Percentiles rank a stretch among this genome's conserved stretches.
These are phyloP conservation scores for Monilinia polystroma DNA, from an alignment of 2,329 filamentous ascomycete species.

Conservation along the genomic window DNA sequence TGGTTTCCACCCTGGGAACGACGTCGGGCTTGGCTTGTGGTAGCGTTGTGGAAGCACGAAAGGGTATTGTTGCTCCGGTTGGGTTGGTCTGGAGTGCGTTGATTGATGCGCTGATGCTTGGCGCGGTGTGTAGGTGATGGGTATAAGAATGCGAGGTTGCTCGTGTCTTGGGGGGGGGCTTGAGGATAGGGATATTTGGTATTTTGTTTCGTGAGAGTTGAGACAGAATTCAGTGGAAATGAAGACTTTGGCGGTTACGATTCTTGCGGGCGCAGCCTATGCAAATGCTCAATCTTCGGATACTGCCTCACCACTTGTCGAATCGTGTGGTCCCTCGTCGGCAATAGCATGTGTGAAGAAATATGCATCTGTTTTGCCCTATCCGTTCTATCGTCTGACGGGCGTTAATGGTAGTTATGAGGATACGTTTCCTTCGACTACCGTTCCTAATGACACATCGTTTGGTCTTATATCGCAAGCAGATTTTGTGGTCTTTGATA, in stretches of 20 bases:
- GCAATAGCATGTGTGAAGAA: not conserved
- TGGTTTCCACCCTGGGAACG: not conserved
- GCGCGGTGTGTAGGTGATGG: not conserved
- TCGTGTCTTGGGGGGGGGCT: not conserved
- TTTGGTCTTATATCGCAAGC: not conserved
- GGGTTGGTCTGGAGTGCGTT: no score
- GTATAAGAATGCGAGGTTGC: not conserved
- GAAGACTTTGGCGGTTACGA: not conserved
- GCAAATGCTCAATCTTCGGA: not conserved
- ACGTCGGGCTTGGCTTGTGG: not conserved
- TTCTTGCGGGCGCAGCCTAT: not conserved
- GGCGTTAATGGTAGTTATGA: not conserved
- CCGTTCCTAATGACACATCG: not conserved
- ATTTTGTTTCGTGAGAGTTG: not conserved
- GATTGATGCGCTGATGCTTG: not conserved
- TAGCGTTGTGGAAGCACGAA: not conserved
- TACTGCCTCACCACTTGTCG: not conserved
- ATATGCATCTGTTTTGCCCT: not conserved
- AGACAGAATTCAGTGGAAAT: not conserved
- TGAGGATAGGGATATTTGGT: not conserved
- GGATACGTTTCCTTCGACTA: conserved; percentile 2
- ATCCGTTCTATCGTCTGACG: not conserved
- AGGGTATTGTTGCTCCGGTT: no score
- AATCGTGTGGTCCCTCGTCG: not conserved
- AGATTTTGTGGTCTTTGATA: not conserved